Conservation (phyloP, 805 yeast species). For the Saccharomycopsis malanga region DNA sequence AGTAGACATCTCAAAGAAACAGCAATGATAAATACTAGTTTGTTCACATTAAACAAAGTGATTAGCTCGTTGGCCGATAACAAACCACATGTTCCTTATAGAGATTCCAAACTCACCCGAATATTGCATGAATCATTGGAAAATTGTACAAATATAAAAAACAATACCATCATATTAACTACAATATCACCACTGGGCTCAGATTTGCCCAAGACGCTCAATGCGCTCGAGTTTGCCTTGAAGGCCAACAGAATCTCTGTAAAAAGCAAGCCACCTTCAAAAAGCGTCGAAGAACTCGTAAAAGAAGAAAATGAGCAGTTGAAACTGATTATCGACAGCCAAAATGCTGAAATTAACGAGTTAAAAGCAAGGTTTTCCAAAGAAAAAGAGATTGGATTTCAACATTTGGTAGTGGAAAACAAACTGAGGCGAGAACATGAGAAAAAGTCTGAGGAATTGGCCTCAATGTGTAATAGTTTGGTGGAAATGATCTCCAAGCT, state of each 20-base stretch:
- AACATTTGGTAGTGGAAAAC: too few relatives aligned
- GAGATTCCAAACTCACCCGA: constrained; percentile 77
- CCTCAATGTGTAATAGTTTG: too few relatives aligned
- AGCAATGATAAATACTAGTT: neutral
- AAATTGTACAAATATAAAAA: constrained; percentile 75
- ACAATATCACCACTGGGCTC: constrained; percentile 59
- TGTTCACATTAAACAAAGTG: neutral
- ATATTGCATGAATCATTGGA: constrained; percentile 78
- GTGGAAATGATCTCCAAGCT: neutral
- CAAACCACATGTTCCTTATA: constrained; percentile 30
- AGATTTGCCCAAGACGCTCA: constrained; percentile 70
- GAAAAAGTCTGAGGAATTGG: too few relatives aligned
- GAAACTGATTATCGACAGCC: neutral
- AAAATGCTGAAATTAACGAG: too few relatives aligned
- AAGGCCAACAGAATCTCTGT: constrained; percentile 65
- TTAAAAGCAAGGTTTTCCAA: too few relatives aligned
- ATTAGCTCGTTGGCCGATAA: neutral
- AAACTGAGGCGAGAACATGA: too few relatives aligned
- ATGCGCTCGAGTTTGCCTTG: constrained; percentile 80
- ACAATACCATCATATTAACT: constrained; percentile 81
- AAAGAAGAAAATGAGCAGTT: neutral
- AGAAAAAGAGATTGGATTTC: too few relatives aligned
- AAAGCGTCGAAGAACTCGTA: neutral
- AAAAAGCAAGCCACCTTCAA: constrained; percentile 44
- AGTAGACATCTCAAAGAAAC: neutral